phyloP scores from a whole-genome alignment of 805 yeast genomes.

The Suhomyces vadensis region DNA sequence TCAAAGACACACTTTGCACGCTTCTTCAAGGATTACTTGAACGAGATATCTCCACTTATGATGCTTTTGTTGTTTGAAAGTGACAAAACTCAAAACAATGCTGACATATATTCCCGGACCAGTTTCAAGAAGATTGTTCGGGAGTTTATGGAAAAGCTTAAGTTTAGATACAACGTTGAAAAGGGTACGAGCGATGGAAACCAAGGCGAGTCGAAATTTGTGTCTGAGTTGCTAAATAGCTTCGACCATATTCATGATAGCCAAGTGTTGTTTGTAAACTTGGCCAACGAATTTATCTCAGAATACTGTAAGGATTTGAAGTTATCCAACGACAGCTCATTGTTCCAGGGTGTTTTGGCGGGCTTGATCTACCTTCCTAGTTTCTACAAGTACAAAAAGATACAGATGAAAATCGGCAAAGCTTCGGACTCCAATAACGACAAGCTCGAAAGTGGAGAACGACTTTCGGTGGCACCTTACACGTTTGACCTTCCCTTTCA shows the following conservation, averaged over 20 bases:
- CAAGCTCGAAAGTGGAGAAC: background rate
- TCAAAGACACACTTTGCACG: conserved; percentile 37
- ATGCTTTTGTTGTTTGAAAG: conserved; percentile 25
- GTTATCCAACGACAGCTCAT: conserved; percentile 41
- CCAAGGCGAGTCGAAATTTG: conserved; percentile 26
- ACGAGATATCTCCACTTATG: conserved; percentile 38
- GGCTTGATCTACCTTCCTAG: conserved; percentile 44
- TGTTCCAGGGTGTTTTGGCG: conserved; percentile 41
- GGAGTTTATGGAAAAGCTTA: conserved; percentile 27
- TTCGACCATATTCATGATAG: conserved; percentile 30
- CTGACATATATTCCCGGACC: conserved; percentile 13
- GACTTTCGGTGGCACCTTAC: conserved; percentile 14
- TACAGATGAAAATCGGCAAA: conserved; percentile 29
- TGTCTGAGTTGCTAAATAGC: conserved; percentile 31
- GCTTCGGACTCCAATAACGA: background rate
- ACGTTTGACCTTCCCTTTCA: conserved; percentile 42
- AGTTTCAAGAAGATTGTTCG: conserved; percentile 19
- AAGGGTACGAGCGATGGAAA: conserved; percentile 16
- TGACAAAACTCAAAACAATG: conserved; percentile 7
- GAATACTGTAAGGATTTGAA: conserved; percentile 39
- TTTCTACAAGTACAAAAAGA: conserved; percentile 41
- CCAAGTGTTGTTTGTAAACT: conserved; percentile 32
- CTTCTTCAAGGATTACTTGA: conserved; percentile 31
- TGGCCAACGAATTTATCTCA: conserved; percentile 42
- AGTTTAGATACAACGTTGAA: conserved; percentile 21